Percentiles rank a stretch among this genome's conserved stretches.
These are phyloP conservation scores for Syzygium aromaticum DNA, from an alignment of 345 rosid species.

Conservation along the genomic window DNA sequence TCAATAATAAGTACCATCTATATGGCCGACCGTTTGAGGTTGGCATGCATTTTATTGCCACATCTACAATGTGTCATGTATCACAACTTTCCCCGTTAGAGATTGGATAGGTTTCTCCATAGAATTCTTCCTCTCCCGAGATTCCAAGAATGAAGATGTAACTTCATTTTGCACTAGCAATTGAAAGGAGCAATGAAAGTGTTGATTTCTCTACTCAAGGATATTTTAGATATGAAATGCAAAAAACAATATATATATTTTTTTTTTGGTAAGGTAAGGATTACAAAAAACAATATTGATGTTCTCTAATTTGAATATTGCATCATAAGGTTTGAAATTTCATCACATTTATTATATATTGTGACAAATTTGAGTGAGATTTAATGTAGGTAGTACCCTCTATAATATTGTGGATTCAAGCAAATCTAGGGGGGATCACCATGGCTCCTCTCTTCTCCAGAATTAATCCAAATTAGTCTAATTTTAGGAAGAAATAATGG, in stretches of 20 bases:
- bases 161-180: neutral
- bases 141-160: neutral
- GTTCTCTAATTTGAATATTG: neutral
- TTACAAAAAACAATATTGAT: neutral
- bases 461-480: too few relatives aligned
- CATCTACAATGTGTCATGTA: neutral
- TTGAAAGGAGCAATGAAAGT: neutral
- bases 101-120: neutral
- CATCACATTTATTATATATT: neutral
- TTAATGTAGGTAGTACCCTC: neutral
- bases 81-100: neutral
- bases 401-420: neutral
- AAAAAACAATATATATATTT: neutral
- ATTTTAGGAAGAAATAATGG: too few relatives aligned
- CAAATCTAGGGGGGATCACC: neutral
- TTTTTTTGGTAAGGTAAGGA: too few relatives aligned
- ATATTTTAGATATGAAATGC: neutral
- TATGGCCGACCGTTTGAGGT: neutral
- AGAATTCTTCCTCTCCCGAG: neutral
- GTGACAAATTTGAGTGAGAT: neutral
- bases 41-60: neutral
- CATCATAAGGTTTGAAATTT: neutral
- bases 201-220: neutral
- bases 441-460: neutral
- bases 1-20: neutral